Conservation (phyloP, 23 red algal species). For the Agarophyton chilense region DNA sequence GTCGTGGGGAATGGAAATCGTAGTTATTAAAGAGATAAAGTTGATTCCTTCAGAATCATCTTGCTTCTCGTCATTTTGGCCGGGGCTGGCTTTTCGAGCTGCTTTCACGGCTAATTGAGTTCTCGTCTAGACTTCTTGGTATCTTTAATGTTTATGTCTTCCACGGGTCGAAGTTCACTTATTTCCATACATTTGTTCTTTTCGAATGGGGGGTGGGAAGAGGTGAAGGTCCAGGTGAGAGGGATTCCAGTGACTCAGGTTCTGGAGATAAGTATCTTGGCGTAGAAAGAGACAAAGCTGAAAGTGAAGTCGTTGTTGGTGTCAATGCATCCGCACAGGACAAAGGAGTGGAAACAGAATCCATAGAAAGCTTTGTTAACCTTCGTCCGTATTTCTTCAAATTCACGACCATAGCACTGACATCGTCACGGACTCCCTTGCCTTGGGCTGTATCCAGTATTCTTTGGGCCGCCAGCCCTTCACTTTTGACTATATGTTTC, state of each 20-base stretch:
- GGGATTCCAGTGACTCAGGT: neutral
- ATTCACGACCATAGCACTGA: slow-evolving; percentile 51
- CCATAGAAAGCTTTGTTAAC: neutral
- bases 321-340: neutral
- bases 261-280: slow-evolving; percentile 1
- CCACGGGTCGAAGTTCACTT: no score
- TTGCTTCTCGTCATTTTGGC: no score
- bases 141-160: no score
- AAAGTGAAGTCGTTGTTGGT: neutral
- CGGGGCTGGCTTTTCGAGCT: no score
- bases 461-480: slow-evolving; percentile 29
- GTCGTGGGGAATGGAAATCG: no score
- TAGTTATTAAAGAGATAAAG: no score
- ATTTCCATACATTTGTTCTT: neutral
- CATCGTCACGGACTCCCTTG: slow-evolving; percentile 41
- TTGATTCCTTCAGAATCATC: no score
- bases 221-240: slow-evolving; percentile 6
- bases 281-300: neutral
- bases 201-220: slow-evolving; percentile 11
- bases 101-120: no score
- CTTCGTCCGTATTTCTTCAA: slow-evolving; percentile 35
- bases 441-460: slow-evolving; percentile 37
- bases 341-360: slow-evolving; percentile 9
- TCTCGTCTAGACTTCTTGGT: no score
- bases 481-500: neutral